Conservation (phyloP, 108 stramenopile species). For the Nitzschia palea region DNA sequence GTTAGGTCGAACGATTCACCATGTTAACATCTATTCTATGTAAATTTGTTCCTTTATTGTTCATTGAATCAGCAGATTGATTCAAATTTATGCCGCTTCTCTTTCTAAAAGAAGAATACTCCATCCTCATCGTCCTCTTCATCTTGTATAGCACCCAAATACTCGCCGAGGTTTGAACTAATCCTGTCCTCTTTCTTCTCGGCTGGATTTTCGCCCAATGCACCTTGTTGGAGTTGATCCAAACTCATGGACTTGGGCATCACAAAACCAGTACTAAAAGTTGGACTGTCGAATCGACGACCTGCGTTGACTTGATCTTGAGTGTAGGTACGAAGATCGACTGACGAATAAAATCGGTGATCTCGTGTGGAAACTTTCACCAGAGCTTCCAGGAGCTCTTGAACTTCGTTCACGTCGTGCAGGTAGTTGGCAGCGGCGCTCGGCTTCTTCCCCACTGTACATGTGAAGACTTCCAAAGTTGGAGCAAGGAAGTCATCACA, state of each 20-base stretch:
- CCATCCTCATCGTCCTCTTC: slow-evolving; percentile 66
- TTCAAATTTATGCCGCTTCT: too few relatives aligned
- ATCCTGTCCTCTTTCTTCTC: slow-evolving; percentile 28
- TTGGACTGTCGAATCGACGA: slow-evolving; percentile 4
- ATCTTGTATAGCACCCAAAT: slow-evolving; percentile 63
- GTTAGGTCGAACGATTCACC: too few relatives aligned
- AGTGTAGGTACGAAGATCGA: slow-evolving; percentile 52
- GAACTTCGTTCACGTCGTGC: slow-evolving; percentile 90
- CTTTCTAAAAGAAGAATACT: slow-evolving; percentile 52
- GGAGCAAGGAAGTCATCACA: slow-evolving; percentile 68
- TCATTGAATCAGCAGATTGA: too few relatives aligned
- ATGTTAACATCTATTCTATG: too few relatives aligned
- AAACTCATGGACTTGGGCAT: slow-evolving; percentile 22
- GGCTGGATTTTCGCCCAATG: slow-evolving; percentile 1
- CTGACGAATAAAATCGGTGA: slow-evolving; percentile 64
- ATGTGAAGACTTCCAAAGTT: slow-evolving; percentile 78
- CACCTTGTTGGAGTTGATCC: slow-evolving; percentile 12
- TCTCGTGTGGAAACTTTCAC: slow-evolving; percentile 77
- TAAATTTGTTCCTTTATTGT: too few relatives aligned
- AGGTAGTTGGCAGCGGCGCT: slow-evolving; percentile 93
- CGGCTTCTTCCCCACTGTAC: slow-evolving; percentile 97
- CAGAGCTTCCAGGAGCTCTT: slow-evolving; percentile 86
- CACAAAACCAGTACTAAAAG: slow-evolving; percentile 19
- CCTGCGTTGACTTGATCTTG: slow-evolving; percentile 1
- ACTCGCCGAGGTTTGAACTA: slow-evolving; percentile 53